These are phyloP conservation scores for Penicillium angulare DNA, from an alignment of 495 filamentous ascomycete genomes.

Conservation along the genomic window DNA sequence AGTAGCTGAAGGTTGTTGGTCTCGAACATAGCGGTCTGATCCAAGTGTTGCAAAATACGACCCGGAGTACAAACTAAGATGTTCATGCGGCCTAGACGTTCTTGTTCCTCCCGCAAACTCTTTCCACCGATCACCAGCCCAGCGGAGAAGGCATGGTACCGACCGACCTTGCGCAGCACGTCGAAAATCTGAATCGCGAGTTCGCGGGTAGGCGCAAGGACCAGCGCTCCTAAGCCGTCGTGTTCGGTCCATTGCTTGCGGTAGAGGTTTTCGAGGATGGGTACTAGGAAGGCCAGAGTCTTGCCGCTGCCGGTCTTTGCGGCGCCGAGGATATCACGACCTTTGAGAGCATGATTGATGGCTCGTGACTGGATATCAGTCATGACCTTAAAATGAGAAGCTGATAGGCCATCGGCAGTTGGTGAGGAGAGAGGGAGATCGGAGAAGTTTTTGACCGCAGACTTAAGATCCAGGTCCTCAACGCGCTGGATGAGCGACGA, in stretches of 20 bases:
- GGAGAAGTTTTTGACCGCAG: slow-evolving; percentile 55
- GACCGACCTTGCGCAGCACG: slow-evolving; percentile 84
- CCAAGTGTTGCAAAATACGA: slow-evolving; percentile 91
- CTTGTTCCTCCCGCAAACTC: slow-evolving; percentile 82
- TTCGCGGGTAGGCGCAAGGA: slow-evolving; percentile 93
- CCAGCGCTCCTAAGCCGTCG: slow-evolving; percentile 88
- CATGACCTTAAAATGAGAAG: slow-evolving; percentile 84
- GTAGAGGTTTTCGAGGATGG: slow-evolving; percentile 93
- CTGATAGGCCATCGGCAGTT: slow-evolving; percentile 75
- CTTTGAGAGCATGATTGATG: slow-evolving; percentile 81
- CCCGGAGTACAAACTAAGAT: slow-evolving; percentile 97
- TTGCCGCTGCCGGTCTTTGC: slow-evolving; percentile 98
- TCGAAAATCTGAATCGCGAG: slow-evolving; percentile 97
- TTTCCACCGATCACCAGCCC: slow-evolving; percentile 96
- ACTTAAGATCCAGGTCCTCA: slow-evolving; percentile 52
- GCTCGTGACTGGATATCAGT: slow-evolving; percentile 91
- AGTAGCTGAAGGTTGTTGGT: slow-evolving; percentile 88
- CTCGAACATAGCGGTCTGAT: slow-evolving; percentile 88
- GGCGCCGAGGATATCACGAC: slow-evolving; percentile 86
- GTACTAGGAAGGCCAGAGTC: slow-evolving; percentile 89
- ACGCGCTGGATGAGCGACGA: slow-evolving; percentile 46
- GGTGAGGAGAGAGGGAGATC: slow-evolving; percentile 83
- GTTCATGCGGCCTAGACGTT: slow-evolving; percentile 88
- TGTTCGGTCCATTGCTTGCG: slow-evolving; percentile 83
- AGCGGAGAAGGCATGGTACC: slow-evolving; percentile 87